phyloP scores from a whole-genome alignment of 2,329 filamentous ascomycete genomes.

The Colletotrichum godetiae region DNA sequence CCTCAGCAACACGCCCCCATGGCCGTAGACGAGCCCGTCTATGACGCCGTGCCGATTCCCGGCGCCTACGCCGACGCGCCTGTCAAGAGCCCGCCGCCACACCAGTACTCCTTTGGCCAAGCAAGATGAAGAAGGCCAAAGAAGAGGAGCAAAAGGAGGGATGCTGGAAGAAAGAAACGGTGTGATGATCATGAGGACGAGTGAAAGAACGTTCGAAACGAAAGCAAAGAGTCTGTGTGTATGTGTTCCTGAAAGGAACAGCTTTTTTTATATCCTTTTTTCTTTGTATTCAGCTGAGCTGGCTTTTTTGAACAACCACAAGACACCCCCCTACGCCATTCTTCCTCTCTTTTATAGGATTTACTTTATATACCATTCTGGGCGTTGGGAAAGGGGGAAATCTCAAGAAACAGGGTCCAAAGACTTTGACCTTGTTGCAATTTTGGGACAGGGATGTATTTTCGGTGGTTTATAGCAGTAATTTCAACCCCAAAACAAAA shows the following conservation, averaged over 20 bases:
- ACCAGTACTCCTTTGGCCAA: conserved; percentile 56
- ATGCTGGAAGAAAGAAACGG: not conserved
- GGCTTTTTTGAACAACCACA: not conserved
- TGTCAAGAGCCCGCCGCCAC: conserved; percentile 62
- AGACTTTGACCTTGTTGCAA: conserved; percentile 6
- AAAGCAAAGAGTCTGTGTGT: not conserved
- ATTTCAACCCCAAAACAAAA: conserved; percentile 11
- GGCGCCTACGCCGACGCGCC: conserved; percentile 77
- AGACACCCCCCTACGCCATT: not conserved
- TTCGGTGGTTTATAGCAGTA: conserved; percentile 23
- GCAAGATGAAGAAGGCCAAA: conserved; percentile 36
- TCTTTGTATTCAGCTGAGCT: conserved; percentile 31
- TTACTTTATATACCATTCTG: conserved; percentile 36
- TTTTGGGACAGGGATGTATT: conserved; percentile 11
- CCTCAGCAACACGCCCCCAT: conserved; percentile 72
- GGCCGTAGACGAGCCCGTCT: conserved; percentile 84
- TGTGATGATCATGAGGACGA: conserved; percentile 15
- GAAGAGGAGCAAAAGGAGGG: conserved; percentile 24
- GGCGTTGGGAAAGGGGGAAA: conserved; percentile 34
- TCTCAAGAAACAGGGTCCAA: conserved; percentile 8
- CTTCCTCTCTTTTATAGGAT: conserved; percentile 6
- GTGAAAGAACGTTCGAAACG: not conserved
- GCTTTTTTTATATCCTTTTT: conserved; percentile 2
- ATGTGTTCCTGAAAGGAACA: conserved; percentile 7
- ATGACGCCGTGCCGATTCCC: conserved; percentile 89